These are phyloP conservation scores for Aspergillus sp. DNA, from an alignment of 2,329 filamentous ascomycete genomes.

Conservation along the genomic window DNA sequence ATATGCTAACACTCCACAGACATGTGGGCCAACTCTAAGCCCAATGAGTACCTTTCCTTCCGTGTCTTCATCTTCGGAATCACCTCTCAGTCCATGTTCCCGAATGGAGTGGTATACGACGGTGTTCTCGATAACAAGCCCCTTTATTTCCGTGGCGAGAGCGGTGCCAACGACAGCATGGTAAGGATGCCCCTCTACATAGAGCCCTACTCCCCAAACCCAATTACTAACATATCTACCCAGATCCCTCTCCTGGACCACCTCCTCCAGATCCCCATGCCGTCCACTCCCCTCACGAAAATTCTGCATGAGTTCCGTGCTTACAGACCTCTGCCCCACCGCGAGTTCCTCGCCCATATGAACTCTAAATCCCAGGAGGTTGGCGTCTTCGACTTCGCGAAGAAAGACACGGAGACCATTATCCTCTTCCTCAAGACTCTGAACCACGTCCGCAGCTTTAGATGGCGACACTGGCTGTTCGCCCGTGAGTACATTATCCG, in stretches of 20 bases:
- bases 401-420: conserved; percentile 38
- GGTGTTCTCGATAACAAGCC: conserved; percentile 70
- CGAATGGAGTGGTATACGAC: conserved; percentile 84
- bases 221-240: conserved; percentile 1
- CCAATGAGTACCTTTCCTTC: conserved; percentile 81
- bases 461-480: conserved; percentile 51
- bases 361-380: conserved; percentile 50
- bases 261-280: conserved; percentile 82
- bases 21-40: conserved; percentile 90
- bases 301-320: conserved; percentile 86
- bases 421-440: conserved; percentile 45
- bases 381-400: conserved; percentile 36
- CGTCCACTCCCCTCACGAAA: conserved; percentile 79
- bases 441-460: conserved; percentile 49
- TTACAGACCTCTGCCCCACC: conserved; percentile 86
- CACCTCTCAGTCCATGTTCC: conserved; percentile 91
- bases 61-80: conserved; percentile 97
- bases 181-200: conserved; percentile 35
- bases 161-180: conserved; percentile 92
- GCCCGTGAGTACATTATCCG: conserved; percentile 49
- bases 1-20: conserved; percentile 35
- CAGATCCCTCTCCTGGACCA: conserved; percentile 83
- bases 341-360: conserved; percentile 77
- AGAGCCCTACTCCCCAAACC: not conserved
- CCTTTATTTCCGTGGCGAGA: conserved; percentile 84